Percentiles rank a stretch among this genome's conserved stretches.
These are phyloP conservation scores for Lactifluus subvellereus DNA, from an alignment of 768 basidiomycete genomes.

Conservation along the genomic window DNA sequence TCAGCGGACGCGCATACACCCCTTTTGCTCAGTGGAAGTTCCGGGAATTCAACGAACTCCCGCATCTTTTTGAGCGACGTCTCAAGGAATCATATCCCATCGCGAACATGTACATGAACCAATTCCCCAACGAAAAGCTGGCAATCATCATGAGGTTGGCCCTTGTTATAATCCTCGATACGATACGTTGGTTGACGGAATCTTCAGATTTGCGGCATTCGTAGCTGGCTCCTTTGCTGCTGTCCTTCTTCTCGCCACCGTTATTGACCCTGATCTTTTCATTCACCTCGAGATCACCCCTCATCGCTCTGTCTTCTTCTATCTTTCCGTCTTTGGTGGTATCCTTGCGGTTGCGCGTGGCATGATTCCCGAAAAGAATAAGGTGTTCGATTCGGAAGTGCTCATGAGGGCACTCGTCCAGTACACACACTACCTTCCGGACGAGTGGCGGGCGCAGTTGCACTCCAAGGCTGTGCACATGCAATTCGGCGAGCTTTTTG, in stretches of 20 bases:
- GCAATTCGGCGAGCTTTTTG: conserved; percentile 87
- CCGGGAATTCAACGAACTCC: conserved; percentile 96
- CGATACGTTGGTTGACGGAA: background rate
- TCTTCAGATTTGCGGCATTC: conserved; percentile 87
- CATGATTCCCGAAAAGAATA: conserved; percentile 93
- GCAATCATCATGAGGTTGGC: conserved; percentile 83
- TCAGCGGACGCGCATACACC: conserved; percentile 89
- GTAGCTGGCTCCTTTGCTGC: conserved; percentile 95
- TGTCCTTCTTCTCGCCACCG: conserved; percentile 86
- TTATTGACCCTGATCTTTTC: conserved; percentile 90
- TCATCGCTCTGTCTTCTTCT: conserved; percentile 91
- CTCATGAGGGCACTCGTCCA: conserved; percentile 89
- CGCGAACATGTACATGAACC: conserved; percentile 93
- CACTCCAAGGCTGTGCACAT: conserved; percentile 91
- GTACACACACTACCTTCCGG: conserved; percentile 95
- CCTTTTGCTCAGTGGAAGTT: conserved; percentile 98
- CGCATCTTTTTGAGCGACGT: conserved; percentile 83
- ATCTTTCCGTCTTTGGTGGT: conserved; percentile 81
- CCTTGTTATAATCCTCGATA: background rate
- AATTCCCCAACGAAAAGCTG: conserved; percentile 94
- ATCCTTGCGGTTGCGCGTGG: conserved; percentile 86
- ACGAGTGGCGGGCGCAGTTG: conserved; percentile 81
- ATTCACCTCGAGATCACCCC: conserved; percentile 93
- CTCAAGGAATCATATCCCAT: conserved; percentile 84
- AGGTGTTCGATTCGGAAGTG: conserved; percentile 89